phyloP scores from a whole-genome alignment of 1,284 basidiomycete genomes.

The Tranzscheliella williamsii region DNA sequence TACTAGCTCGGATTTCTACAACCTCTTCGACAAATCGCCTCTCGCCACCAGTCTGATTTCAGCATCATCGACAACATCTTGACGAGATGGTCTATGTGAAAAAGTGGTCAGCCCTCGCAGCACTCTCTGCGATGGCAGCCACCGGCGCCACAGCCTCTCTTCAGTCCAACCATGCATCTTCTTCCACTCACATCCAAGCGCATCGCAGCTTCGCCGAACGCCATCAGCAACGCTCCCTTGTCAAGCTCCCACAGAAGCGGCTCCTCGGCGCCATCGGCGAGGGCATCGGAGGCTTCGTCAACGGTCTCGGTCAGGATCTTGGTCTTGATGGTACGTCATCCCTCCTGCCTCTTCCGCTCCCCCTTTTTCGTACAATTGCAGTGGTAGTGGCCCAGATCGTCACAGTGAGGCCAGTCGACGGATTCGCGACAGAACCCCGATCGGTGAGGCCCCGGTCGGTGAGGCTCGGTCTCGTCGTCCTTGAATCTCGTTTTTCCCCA shows the following conservation, averaged over 20 bases:
- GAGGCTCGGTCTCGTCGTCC: too few relatives aligned
- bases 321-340: constrained; percentile 27
- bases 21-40: too few relatives aligned
- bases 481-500: too few relatives aligned
- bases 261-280: constrained; percentile 2
- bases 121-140: constrained; percentile 18
- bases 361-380: background rate
- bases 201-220: constrained; percentile 14
- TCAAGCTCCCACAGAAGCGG: constrained; percentile 11
- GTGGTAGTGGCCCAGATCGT: too few relatives aligned
- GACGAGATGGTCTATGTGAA: constrained; percentile 25
- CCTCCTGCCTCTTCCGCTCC: background rate
- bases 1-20: too few relatives aligned
- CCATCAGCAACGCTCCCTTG: constrained; percentile 10
- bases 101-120: constrained; percentile 21
- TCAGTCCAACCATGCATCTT: constrained; percentile 15
- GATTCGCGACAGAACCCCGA: too few relatives aligned
- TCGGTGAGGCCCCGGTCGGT: too few relatives aligned
- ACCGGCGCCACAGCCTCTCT: constrained; percentile 17
- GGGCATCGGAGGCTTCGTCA: constrained; percentile 19
- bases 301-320: constrained; percentile 11
- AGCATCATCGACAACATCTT: too few relatives aligned
- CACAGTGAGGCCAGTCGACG: too few relatives aligned
- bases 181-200: constrained; percentile 12
- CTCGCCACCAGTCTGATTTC: too few relatives aligned